Conservation (phyloP, 352 stramenopile genomes). For the Peronospora farinosa region DNA sequence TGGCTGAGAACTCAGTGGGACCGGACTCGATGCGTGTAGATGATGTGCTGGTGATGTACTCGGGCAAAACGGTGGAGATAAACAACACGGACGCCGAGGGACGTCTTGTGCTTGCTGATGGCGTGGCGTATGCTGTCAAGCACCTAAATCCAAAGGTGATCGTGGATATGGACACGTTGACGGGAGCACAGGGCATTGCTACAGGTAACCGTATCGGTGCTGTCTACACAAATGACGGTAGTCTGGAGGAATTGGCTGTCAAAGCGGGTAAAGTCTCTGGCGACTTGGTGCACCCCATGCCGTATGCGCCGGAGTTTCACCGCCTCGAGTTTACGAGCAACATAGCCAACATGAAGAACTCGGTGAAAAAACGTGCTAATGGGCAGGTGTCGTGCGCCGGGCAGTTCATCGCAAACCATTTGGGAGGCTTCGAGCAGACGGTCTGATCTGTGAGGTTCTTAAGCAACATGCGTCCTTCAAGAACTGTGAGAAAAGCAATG, state of each 20-base stretch:
- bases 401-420: slow-evolving; percentile 93
- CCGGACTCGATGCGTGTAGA: slow-evolving; percentile 87
- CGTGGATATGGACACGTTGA: slow-evolving; percentile 96
- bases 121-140: slow-evolving; percentile 89
- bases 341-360: slow-evolving; percentile 97
- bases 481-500: too few relatives aligned
- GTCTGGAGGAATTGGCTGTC: slow-evolving; percentile 80
- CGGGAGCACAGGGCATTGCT: slow-evolving; percentile 89
- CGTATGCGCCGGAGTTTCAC: slow-evolving; percentile 92
- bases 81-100: slow-evolving; percentile 97
- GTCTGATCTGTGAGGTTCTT: too few relatives aligned
- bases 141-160: slow-evolving; percentile 87
- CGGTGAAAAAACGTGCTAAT: slow-evolving; percentile 89
- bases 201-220: slow-evolving; percentile 90
- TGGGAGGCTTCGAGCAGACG: slow-evolving; percentile 79
- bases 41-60: slow-evolving; percentile 91
- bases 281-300: slow-evolving; percentile 89
- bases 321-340: slow-evolving; percentile 88
- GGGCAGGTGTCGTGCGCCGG: slow-evolving; percentile 90
- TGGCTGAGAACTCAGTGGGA: slow-evolving; percentile 93
- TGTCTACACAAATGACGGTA: slow-evolving; percentile 88
- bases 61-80: slow-evolving; percentile 94
- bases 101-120: slow-evolving; percentile 90
- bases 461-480: too few relatives aligned
- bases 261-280: slow-evolving; percentile 80